Conservation (phyloP, 2,329 filamentous ascomycete species). For the Aspergillaceae sp. region DNA sequence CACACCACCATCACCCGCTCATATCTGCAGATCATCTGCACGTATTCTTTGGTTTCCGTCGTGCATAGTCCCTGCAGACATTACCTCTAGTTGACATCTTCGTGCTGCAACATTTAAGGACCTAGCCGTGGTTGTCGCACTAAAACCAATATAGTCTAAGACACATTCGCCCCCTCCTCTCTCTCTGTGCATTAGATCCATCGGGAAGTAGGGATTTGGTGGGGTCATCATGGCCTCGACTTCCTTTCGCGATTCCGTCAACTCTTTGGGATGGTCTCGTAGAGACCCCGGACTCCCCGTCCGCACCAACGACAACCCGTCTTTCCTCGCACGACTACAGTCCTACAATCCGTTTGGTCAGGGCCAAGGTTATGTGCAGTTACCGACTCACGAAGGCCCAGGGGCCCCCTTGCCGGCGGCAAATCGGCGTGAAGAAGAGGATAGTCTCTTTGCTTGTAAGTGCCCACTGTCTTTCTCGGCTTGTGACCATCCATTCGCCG, state of each 20-base stretch:
- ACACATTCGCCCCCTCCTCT: too few relatives aligned
- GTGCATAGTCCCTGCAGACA: conserved; percentile 39
- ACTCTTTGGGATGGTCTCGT: conserved; percentile 88
- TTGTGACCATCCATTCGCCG: not conserved
- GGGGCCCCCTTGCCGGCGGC: conserved; percentile 81
- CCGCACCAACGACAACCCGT: conserved; percentile 52
- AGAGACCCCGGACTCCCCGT: conserved; percentile 68
- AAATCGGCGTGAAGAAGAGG: conserved; percentile 81
- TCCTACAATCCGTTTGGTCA: conserved; percentile 76
- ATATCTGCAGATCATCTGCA: conserved; percentile 45
- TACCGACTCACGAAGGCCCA: conserved; percentile 74
- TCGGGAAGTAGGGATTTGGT: not conserved
- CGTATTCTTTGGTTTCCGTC: conserved; percentile 29
- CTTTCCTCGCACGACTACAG: conserved; percentile 70
- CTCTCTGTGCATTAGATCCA: not conserved
- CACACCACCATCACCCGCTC: conserved; percentile 13
- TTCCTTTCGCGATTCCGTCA: conserved; percentile 89
- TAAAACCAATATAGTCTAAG: too few relatives aligned
- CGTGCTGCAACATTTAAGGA: conserved; percentile 3
- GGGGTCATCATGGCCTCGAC: conserved; percentile 31
- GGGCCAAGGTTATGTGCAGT: conserved; percentile 75
- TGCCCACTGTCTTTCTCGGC: conserved; percentile 20
- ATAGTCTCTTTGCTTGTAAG: conserved; percentile 93
- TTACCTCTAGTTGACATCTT: conserved; percentile 14
- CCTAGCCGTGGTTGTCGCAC: too few relatives aligned